These are phyloP conservation scores for Nepenthes mirabilis DNA, from an alignment of 148 eudicot genomes.

Conservation along the genomic window DNA sequence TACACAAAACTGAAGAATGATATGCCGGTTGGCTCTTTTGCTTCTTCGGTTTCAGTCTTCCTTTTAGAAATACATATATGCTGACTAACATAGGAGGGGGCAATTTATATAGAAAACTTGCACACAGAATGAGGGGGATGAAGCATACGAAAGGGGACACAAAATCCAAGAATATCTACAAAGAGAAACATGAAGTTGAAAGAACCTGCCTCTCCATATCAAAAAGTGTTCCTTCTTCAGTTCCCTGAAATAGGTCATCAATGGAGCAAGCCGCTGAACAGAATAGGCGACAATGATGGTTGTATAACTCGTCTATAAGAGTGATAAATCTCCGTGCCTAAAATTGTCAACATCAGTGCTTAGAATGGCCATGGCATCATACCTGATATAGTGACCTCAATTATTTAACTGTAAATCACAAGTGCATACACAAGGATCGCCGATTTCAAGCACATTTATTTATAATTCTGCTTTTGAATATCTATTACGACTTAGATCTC, in stretches of 20 bases:
- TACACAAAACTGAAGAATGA: too few relatives aligned
- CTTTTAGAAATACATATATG: too few relatives aligned
- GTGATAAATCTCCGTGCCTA: conserved; percentile 98
- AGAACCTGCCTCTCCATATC: conserved; percentile 79
- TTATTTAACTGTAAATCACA: not conserved
- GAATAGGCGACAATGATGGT: conserved; percentile 72
- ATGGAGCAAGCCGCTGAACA: conserved; percentile 76
- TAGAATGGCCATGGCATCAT: not conserved
- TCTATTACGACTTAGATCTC: too few relatives aligned
- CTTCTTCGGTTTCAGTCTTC: too few relatives aligned
- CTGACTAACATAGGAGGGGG: too few relatives aligned
- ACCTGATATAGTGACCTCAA: not conserved
- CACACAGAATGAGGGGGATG: not conserved
- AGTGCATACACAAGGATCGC: not conserved
- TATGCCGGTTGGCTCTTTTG: too few relatives aligned
- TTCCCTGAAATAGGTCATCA: conserved; percentile 93
- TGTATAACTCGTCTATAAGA: conserved; percentile 85
- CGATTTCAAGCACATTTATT: not conserved
- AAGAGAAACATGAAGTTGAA: conserved; percentile 3
- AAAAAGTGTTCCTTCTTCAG: conserved; percentile 85
- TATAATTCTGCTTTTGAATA: not conserved
- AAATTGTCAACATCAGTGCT: conserved; percentile 4
- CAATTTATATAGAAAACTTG: not conserved
- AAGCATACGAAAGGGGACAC: not conserved
- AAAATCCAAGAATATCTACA: not conserved